These are phyloP conservation scores for Lachnellula subtilissima DNA, from an alignment of 2,329 filamentous ascomycete species.

Conservation along the genomic window DNA sequence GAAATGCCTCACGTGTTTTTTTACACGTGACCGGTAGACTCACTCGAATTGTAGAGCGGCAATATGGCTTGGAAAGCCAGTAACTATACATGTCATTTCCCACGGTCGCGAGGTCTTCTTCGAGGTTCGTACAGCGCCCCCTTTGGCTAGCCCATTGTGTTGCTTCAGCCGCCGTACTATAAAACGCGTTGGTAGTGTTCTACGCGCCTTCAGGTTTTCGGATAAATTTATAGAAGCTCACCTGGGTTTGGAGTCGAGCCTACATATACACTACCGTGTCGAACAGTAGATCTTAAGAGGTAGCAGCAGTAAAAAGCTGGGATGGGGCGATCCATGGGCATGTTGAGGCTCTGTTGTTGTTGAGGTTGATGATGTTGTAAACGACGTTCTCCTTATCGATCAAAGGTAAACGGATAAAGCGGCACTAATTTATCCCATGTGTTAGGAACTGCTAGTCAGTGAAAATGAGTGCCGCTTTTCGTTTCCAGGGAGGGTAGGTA, in stretches of 20 bases:
- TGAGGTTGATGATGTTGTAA: not conserved
- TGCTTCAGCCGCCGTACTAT: slow-evolving; percentile 71
- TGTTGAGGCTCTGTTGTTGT: slow-evolving; percentile 10
- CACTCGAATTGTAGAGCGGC: slow-evolving; percentile 93
- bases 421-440: no score
- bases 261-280: slow-evolving; percentile 69
- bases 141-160: slow-evolving; percentile 81
- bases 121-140: slow-evolving; percentile 75
- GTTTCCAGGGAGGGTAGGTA: not conserved
- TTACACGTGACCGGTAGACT: slow-evolving; percentile 31
- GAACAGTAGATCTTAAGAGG: slow-evolving; percentile 76
- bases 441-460: not conserved
- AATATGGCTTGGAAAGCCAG: slow-evolving; percentile 81
- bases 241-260: slow-evolving; percentile 84
- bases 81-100: slow-evolving; percentile 84
- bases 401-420: not conserved
- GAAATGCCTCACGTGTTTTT: slow-evolving; percentile 2
- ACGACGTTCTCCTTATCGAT: not conserved
- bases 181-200: slow-evolving; percentile 9
- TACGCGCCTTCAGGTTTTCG: not conserved
- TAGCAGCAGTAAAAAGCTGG: slow-evolving; percentile 94
- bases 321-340: slow-evolving; percentile 48
- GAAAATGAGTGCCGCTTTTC: not conserved
- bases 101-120: slow-evolving; percentile 68
- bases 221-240: slow-evolving; percentile 5